These are phyloP conservation scores for Colletotrichum navitas DNA, from an alignment of 2,329 filamentous ascomycete species.

Conservation along the genomic window DNA sequence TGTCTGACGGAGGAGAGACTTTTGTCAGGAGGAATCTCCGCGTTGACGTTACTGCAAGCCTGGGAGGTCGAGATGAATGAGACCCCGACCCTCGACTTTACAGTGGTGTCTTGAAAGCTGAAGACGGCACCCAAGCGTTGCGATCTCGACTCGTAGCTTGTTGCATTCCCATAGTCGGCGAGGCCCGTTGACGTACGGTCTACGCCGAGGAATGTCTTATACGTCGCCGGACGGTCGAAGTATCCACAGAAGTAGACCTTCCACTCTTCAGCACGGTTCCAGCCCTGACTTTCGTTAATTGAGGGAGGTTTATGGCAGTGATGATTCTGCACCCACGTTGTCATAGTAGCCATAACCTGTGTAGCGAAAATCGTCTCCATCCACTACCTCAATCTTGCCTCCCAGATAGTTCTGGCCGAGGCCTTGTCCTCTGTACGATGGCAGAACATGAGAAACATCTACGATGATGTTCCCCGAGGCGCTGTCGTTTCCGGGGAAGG, in stretches of 20 bases:
- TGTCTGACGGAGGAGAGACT: slow-evolving; percentile 59
- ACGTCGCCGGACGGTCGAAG: slow-evolving; percentile 63
- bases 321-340: slow-evolving; percentile 58
- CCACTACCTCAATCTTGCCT: slow-evolving; percentile 67
- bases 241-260: slow-evolving; percentile 73
- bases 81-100: slow-evolving; percentile 73
- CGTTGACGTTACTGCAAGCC: slow-evolving; percentile 70
- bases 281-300: slow-evolving; percentile 57
- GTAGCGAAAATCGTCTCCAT: slow-evolving; percentile 62
- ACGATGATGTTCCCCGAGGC: slow-evolving; percentile 65
- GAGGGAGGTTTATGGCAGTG: neutral
- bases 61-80: slow-evolving; percentile 74
- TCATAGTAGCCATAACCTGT: slow-evolving; percentile 73
- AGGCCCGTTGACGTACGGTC: slow-evolving; percentile 50
- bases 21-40: slow-evolving; percentile 65
- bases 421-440: slow-evolving; percentile 70
- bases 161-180: slow-evolving; percentile 49
- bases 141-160: slow-evolving; percentile 50
- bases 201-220: slow-evolving; percentile 59
- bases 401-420: slow-evolving; percentile 73
- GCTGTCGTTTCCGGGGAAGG: slow-evolving; percentile 59
- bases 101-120: slow-evolving; percentile 59
- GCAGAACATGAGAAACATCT: slow-evolving; percentile 75
- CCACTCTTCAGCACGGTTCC: slow-evolving; percentile 74
- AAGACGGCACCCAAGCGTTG: slow-evolving; percentile 66